A percentile compares a stretch with the other conserved stretches of the same genome.
Conservation (phyloP, 129 eudicot species). For the Arctium lappa region DNA sequence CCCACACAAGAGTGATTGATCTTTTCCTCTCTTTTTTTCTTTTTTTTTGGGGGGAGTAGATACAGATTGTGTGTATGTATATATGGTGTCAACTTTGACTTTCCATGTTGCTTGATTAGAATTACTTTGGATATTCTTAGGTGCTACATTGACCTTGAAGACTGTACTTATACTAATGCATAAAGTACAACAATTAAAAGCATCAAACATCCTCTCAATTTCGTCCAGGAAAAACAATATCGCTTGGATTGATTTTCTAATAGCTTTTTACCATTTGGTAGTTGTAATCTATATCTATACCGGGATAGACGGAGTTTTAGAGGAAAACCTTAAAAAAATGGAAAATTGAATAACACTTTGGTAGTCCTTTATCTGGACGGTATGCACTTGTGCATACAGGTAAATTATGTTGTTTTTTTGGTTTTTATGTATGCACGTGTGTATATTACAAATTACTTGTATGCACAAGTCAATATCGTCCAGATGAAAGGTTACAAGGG, state of each 20-base stretch:
- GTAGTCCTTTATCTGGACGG: too few relatives aligned
- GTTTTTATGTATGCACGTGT: too few relatives aligned
- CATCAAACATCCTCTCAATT: not conserved
- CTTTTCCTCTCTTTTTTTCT: not conserved
- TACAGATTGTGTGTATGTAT: not conserved
- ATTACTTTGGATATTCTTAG: conserved; percentile 30
- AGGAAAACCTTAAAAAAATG: too few relatives aligned
- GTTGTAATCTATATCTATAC: too few relatives aligned
- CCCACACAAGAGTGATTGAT: conserved; percentile 6
- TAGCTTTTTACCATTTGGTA: too few relatives aligned
- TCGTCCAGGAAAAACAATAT: not conserved
- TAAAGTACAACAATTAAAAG: conserved; percentile 4
- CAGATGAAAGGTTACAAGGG: too few relatives aligned
- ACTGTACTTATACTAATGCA: not conserved
- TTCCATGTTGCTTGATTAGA: conserved; percentile 12
- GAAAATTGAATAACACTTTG: too few relatives aligned
- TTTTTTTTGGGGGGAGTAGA: conserved; percentile 2
- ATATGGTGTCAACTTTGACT: conserved; percentile 26
- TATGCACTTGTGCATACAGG: too few relatives aligned
- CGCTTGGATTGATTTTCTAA: not conserved
- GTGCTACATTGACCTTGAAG: not conserved
- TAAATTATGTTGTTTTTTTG: too few relatives aligned
- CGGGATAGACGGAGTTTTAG: too few relatives aligned
- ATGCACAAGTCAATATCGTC: too few relatives aligned
- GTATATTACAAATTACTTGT: too few relatives aligned